Percentiles rank a stretch among this genome's conserved stretches.
Conservation (phyloP, 805 yeast species). For the Wickerhamiella vanderwaltii region DNA sequence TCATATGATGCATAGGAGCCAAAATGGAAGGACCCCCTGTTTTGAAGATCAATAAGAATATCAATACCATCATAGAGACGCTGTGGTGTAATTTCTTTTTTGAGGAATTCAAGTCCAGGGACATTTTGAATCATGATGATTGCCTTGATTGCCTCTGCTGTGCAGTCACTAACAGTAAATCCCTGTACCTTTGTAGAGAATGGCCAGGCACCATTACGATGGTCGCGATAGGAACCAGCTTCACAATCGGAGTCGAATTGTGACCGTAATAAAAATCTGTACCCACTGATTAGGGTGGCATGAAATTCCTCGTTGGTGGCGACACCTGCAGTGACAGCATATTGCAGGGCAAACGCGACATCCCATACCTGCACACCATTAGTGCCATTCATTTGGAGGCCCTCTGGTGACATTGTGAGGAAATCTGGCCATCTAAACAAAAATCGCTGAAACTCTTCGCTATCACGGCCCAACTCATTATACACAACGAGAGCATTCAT, state of each 20-base stretch:
- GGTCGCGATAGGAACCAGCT: constrained; percentile 70
- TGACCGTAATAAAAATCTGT: constrained; percentile 59
- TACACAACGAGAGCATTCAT: constrained; percentile 64
- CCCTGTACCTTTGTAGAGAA: constrained; percentile 94
- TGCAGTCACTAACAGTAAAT: constrained; percentile 91
- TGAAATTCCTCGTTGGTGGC: constrained; percentile 57
- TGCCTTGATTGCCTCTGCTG: constrained; percentile 91
- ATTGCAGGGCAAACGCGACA: constrained; percentile 80
- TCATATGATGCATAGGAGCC: constrained; percentile 95
- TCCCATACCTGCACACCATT: constrained; percentile 99
- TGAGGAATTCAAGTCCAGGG: constrained; percentile 38
- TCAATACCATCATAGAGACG: constrained; percentile 61
- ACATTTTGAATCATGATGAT: constrained; percentile 78
- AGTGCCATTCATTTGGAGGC: constrained; percentile 90
- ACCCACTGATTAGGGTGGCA: constrained; percentile 51
- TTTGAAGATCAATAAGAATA: constrained; percentile 62
- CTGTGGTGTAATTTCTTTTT: constrained; percentile 41
- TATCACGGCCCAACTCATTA: constrained; percentile 56
- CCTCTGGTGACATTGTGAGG: constrained; percentile 75
- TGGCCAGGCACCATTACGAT: constrained; percentile 86
- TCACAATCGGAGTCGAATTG: constrained; percentile 77
- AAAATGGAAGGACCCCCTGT: constrained; percentile 60
- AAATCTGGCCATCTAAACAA: constrained; percentile 58
- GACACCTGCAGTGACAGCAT: constrained; percentile 64
- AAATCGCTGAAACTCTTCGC: constrained; percentile 45